Conservation (phyloP, 805 yeast genomes). For the Wickerhamomyces silvicola region DNA sequence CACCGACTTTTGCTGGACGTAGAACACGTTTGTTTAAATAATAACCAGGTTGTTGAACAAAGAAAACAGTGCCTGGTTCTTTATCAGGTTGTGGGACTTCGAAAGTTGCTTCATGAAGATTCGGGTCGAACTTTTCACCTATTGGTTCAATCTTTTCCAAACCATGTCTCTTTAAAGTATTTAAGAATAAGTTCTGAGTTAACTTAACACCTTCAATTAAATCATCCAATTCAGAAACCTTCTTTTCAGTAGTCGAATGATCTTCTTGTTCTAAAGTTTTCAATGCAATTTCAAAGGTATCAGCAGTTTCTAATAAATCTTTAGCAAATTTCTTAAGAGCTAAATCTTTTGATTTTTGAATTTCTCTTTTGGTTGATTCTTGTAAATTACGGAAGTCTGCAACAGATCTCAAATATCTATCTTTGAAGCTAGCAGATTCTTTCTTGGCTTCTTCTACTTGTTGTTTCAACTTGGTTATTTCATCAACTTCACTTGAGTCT, state of each 20-base stretch:
- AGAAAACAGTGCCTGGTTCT: constrained; percentile 48
- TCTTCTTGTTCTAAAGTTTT: constrained; percentile 20
- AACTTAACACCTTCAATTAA: constrained; percentile 46
- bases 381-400: constrained; percentile 26
- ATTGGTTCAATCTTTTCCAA: constrained; percentile 42
- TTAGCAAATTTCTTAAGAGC: constrained; percentile 24
- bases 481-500: constrained; percentile 17
- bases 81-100: constrained; percentile 49
- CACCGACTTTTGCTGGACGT: constrained; percentile 54
- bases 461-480: constrained; percentile 12
- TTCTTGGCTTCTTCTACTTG: constrained; percentile 19
- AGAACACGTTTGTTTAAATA: constrained; percentile 44
- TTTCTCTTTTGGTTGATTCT: constrained; percentile 24
- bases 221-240: constrained; percentile 37
- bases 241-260: constrained; percentile 18
- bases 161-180: constrained; percentile 44
- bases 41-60: constrained; percentile 48
- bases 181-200: constrained; percentile 42
- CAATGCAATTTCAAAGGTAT: constrained; percentile 25
- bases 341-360: constrained; percentile 23
- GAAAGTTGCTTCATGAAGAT: constrained; percentile 47
- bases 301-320: constrained; percentile 22
- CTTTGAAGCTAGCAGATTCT: constrained; percentile 22
- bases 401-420: constrained; percentile 20
- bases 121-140: constrained; percentile 45